Conservation (phyloP, 495 filamentous ascomycete species). For the Hypoxylon subgilvum region DNA sequence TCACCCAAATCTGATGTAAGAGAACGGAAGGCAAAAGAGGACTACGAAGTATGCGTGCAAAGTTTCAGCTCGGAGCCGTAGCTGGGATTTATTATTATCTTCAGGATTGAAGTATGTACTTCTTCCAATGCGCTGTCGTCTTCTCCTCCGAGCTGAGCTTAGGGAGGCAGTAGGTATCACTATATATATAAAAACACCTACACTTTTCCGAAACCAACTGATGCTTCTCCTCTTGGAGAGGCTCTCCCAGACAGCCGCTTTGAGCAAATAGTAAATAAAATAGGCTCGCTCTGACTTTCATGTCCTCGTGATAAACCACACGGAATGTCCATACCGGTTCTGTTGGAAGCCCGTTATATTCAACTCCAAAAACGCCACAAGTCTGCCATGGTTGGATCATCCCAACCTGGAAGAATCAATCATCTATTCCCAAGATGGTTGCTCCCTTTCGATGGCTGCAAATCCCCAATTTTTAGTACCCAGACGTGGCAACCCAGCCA, state of each 20-base stretch:
- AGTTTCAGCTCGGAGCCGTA: conserved; percentile 7
- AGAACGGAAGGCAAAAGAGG: too few relatives aligned
- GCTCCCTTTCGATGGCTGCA: conserved; percentile 11
- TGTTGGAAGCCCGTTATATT: conserved; percentile 1
- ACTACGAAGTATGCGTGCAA: conserved; percentile 1
- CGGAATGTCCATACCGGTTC: conserved; percentile 1
- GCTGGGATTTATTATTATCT: conserved; percentile 26
- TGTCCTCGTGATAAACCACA: conserved; percentile 9
- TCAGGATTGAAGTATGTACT: not conserved
- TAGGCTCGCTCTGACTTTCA: too few relatives aligned
- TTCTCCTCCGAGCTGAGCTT: not conserved
- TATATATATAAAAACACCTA: not conserved
- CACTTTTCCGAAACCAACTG: conserved; percentile 8
- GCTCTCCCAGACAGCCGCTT: not conserved
- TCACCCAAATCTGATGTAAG: conserved; percentile 32
- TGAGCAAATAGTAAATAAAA: too few relatives aligned
- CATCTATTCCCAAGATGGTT: conserved; percentile 25
- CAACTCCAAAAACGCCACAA: conserved; percentile 25
- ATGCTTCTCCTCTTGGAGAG: conserved; percentile 11
- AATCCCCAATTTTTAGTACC: conserved; percentile 23
- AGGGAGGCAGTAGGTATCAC: conserved; percentile 25
- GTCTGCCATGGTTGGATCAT: conserved; percentile 8
- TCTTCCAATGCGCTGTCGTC: conserved; percentile 14
- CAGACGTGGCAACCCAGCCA: conserved; percentile 35
- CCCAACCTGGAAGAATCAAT: conserved; percentile 9